Evolutionary conservation across 164 flowering plant genomes (phyloP).

Genomic region (Magnolia kwangsiensis): DNA sequence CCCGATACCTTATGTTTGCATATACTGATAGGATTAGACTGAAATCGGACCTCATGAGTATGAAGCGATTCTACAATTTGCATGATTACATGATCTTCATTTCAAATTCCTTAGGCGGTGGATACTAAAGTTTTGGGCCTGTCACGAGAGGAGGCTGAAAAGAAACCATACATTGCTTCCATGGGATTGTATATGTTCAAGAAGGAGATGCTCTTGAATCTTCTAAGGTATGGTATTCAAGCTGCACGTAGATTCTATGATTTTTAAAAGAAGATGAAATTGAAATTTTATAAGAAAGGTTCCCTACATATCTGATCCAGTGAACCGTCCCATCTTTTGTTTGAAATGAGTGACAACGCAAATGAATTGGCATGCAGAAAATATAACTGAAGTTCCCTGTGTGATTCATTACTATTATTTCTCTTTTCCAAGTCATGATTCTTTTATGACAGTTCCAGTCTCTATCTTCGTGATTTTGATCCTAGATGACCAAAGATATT

Average conservation of each 20-base stretch:
- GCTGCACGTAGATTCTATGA: background rate
- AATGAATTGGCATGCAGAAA: background rate
- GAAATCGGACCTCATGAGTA: background rate
- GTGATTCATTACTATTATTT: too few species aligned
- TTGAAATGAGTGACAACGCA: background rate
- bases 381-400: too few species aligned
- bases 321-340: background rate
- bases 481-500: too few species aligned
- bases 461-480: too few species aligned
- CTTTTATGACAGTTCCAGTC: too few species aligned
- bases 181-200: slow-evolving; percentile 95
- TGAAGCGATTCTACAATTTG: slow-evolving; percentile 4
- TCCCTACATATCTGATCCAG: background rate
- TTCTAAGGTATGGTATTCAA: slow-evolving; percentile 54
- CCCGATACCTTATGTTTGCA: background rate
- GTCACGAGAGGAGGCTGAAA: slow-evolving; percentile 66
- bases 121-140: slow-evolving; percentile 91
- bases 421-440: too few species aligned
- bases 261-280: background rate
- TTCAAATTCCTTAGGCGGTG: slow-evolving; percentile 45
- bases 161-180: slow-evolving; percentile 93
- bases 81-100: background rate
- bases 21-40: background rate
- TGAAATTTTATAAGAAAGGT: background rate
- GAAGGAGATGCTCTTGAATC: slow-evolving; percentile 84